Evolutionary conservation across 2,329 filamentous ascomycete species (phyloP), one percentile per base, ranked within the genome.

Genomic region (Aspergillus brunneoviolaceus): DNA sequence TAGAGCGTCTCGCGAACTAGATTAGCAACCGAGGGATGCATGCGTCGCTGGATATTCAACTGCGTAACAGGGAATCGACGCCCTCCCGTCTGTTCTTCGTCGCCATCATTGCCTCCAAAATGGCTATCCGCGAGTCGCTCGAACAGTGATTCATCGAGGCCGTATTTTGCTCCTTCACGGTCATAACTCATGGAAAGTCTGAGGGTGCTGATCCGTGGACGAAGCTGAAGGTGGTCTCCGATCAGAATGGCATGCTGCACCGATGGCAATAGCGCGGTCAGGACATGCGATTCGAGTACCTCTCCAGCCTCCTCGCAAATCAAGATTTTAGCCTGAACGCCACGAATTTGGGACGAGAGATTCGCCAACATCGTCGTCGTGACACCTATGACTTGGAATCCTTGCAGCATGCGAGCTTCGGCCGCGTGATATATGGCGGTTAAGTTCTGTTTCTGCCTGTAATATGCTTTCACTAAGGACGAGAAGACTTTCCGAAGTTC

Each of bases 231-330:
- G 23, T 63, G 61, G 6, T 63, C 61, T 3, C 61, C 61, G 3
- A 63, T 63, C 7, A 59, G 14, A 19, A 63, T 61, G 5, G 31
- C 49, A 33, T 63, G 61, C 29, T 63, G 49, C 4, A 63, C 29
- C 0, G 55, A 59, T 19, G 61, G 56, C 7, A 63, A 11, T 4
- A 63, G n/a, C 1, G 61, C 55, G 12, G 58, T 59, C 0, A 59
- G 14, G 4, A 57, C 12, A 45, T 63, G 61, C 0, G 61, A 49
- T 16, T 63, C 61, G 2, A 63, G 19, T 5, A 63, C 58, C 12
- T 61, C 61, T 16, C 42, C 61, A 11, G 61, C 61, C 12, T 63
- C 61, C 23, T 63, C 61, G 16, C 61, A 63, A 0, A 63, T 54
- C 5, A 63, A 19, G 1, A 63, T 55, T 16, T 57, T 60, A 4